These are phyloP conservation scores for Gloeophyllum trabeum DNA, from an alignment of 768 basidiomycete species.

Conservation along the genomic window DNA sequence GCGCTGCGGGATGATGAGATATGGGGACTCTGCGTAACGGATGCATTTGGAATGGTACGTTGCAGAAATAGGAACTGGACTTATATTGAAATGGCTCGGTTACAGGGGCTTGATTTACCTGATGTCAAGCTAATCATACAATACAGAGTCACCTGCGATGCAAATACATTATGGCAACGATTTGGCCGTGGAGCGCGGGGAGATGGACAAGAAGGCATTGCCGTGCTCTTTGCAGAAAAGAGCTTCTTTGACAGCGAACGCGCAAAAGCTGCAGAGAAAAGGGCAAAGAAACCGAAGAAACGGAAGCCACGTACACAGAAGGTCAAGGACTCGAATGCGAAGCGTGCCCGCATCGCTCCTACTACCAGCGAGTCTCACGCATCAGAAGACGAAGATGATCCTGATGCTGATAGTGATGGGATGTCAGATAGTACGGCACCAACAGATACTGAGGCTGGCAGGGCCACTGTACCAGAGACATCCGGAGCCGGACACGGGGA, in stretches of 20 bases:
- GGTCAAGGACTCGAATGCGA: background rate
- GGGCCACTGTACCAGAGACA: no score
- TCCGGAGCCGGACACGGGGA: no score
- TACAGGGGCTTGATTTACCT: background rate
- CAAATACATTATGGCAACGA: background rate
- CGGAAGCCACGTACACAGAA: background rate
- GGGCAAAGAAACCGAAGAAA: background rate
- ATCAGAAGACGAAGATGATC: background rate
- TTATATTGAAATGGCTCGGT: no score
- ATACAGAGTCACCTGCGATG: background rate
- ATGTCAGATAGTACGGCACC: no score
- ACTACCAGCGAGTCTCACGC: background rate
- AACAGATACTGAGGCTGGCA: no score
- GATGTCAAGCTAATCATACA: background rate
- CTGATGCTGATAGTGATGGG: background rate
- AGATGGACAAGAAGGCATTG: background rate
- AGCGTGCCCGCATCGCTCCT: background rate
- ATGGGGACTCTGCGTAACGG: background rate
- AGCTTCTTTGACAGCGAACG: conserved; percentile 6
- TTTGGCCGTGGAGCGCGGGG: background rate
- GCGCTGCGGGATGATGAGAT: background rate
- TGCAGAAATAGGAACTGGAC: no score
- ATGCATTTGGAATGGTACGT: background rate
- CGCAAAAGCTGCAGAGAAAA: background rate
- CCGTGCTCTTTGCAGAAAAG: background rate